Evolutionary conservation across 345 rosid species (phyloP), one percentile per base, ranked within the genome.

Genomic region (Moringa oleifera): DNA sequence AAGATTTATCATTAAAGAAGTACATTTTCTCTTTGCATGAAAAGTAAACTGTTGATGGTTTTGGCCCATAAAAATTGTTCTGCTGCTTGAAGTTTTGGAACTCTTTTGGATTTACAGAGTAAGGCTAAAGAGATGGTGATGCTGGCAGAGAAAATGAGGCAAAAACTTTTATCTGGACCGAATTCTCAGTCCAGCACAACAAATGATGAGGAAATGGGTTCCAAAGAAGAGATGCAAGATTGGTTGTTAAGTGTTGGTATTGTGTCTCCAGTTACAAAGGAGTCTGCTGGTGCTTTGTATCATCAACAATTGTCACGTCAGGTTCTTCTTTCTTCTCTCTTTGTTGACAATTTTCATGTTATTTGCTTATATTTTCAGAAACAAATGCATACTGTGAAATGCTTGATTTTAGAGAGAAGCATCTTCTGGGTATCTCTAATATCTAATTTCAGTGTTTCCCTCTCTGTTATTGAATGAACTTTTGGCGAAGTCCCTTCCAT

Each of bases 221-320:
- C 99, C 23, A 86, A 86, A 77, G 94, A 92, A 71, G 98, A 90
- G 72, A 88, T 90, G 72, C 99, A 94, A 71, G 96, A 90, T 53
- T 88, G 88, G 92, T 73, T 94, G 82, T 69, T 90, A 81, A 94
- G 99, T 62, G 89, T 90, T 74, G 99, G 99, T 79, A 90, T 90
- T 74, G 75, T 88, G 71, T 90, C 99, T 23, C 99, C 97, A 0
- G 99, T 90, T 51, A 94, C 99, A 41, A 85, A 88, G 65, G 99
- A 90, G 66, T 85, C 97, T 62, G 99, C 99, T 0, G 97, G 97
- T 37, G 99, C 97, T 12, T 71, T 90, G 71, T 90, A 94, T 66
- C 95, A 90, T 66, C 97, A 90, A 73, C 96, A 90, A 62, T 66
- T 88, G 70, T 83, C 97, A 5, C 91, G 96, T 67, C 99, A 88